Conservation (phyloP, 2,329 filamentous ascomycete genomes). For the Hypoxylon sp. region DNA sequence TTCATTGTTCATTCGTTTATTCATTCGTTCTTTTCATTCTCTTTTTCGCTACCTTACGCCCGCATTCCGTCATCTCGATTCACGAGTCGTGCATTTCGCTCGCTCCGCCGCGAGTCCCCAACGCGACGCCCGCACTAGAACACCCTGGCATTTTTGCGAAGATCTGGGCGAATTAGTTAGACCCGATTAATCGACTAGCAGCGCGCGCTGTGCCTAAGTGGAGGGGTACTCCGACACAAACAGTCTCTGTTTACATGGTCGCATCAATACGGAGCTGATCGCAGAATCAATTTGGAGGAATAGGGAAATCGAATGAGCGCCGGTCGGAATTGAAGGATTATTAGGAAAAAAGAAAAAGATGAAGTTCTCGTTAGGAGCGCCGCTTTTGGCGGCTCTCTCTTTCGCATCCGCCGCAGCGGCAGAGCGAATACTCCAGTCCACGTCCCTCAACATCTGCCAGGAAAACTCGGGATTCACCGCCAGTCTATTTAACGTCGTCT, state of each 20-base stretch:
- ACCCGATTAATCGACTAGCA: slow-evolving; percentile 6
- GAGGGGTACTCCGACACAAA: slow-evolving; percentile 7
- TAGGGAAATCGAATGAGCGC: slow-evolving; percentile 10
- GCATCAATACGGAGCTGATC: slow-evolving; percentile 16
- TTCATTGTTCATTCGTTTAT: slow-evolving; percentile 28
- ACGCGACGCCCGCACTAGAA: slow-evolving; percentile 8
- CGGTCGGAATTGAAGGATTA: slow-evolving; percentile 21
- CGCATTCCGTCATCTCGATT: slow-evolving; percentile 5
- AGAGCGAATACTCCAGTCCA: slow-evolving; percentile 55
- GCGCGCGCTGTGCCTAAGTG: slow-evolving; percentile 7
- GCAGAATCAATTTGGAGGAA: slow-evolving; percentile 4
- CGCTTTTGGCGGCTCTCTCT: slow-evolving; percentile 38
- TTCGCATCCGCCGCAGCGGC: slow-evolving; percentile 46
- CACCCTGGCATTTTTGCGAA: slow-evolving; percentile 7
- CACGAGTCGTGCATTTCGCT: slow-evolving; percentile 35
- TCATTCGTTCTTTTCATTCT: slow-evolving; percentile 25
- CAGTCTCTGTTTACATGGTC: slow-evolving; percentile 16
- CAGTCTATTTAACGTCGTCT: slow-evolving; percentile 82
- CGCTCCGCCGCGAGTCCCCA: slow-evolving; percentile 28
- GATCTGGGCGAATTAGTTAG: slow-evolving; percentile 6
- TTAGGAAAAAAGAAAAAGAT: slow-evolving; percentile 17
- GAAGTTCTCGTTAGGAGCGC: slow-evolving; percentile 30
- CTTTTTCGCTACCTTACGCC: slow-evolving; percentile 2
- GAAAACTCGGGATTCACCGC: slow-evolving; percentile 83
- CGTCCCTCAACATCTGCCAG: slow-evolving; percentile 82